Evolutionary conservation across 768 basidiomycete species (phyloP), one percentile per base, ranked within the genome.

Genomic region (Trametopsis cervina): DNA sequence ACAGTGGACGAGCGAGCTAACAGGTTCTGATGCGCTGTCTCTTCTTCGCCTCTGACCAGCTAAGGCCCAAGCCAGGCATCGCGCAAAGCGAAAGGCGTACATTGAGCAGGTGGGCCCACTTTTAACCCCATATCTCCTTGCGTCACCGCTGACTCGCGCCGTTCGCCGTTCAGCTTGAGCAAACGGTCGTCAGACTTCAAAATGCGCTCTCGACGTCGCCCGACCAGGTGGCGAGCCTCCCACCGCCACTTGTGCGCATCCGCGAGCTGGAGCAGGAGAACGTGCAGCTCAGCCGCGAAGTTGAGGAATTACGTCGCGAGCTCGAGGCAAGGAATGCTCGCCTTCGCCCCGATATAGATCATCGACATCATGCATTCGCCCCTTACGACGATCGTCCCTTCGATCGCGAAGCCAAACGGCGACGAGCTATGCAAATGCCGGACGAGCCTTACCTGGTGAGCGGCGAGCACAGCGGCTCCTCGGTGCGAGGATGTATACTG

Each of bases 31-130:
- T n/a, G n/a, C 26, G 12, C 26, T 4, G 15, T 3, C 38, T 22
- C 41, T 27, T 4, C 42, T 12, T 40, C 37, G 45, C 26, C 38
- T 49, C 22, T 9, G 10, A 21, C n/a, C 37, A 70, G 85, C 85
- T 46, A 84, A 83, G 67, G 89, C 89, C 9, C 89, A 92, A 70
- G 89, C 89, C 27, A 73, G 89, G 58, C 89, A 92, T 73, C 81
- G 89, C 52, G 89, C 89, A 63, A 92, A 92, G 66, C 77, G 89
- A 68, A 92, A 92, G 71, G 89, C 89, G 10, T 92, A 92, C 72
- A 90, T 92, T 61, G 88, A 91, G 57, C 86, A 89, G 76, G 89
- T 88, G 45, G 20, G 56, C 29, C 6, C 18, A 12, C 7, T 33
- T 33, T 33, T n/a, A n/a, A n/a, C n/a, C n/a, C 21, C 23, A 33